Evolutionary conservation across 225 moss, liverwort and hornwort genomes (phyloP).

Genomic region (Marchantia paleacea): DNA sequence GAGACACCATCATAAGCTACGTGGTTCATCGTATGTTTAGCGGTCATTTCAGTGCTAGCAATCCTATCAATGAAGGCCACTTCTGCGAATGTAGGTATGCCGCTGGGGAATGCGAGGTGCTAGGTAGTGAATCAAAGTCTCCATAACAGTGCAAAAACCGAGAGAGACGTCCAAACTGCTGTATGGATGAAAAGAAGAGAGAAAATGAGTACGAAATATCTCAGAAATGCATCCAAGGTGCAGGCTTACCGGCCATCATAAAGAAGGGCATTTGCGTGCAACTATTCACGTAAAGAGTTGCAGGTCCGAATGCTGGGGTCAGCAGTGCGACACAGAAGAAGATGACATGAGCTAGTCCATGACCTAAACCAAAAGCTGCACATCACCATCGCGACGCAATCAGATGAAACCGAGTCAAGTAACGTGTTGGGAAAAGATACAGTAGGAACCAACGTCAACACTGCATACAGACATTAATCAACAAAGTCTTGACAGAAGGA

Average conservation of each 20-base stretch:
- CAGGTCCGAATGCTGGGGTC: slow-evolving; percentile 82
- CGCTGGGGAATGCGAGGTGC: no score
- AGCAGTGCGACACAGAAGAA: slow-evolving; percentile 90
- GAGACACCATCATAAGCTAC: background rate
- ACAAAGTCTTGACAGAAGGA: background rate
- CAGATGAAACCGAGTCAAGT: background rate
- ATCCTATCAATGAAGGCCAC: no score
- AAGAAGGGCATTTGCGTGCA: slow-evolving; percentile 91
- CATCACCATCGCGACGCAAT: background rate
- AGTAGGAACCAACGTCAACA: no score
- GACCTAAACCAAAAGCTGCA: slow-evolving; percentile 89
- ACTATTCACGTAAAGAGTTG: slow-evolving; percentile 65
- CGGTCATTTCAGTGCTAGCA: no score
- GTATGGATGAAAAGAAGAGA: background rate
- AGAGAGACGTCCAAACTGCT: no score
- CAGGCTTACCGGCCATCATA: slow-evolving; percentile 59
- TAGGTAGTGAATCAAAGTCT: no score
- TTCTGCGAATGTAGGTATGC: no score
- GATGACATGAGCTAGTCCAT: slow-evolving; percentile 81
- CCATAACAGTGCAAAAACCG: no score
- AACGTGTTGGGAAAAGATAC: no score
- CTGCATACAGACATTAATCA: background rate
- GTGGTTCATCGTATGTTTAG: no score
- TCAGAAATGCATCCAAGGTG: background rate
- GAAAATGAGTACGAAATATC: background rate